These are phyloP conservation scores for Infundibulicybe gibba DNA, from an alignment of 768 basidiomycete genomes.

Conservation along the genomic window DNA sequence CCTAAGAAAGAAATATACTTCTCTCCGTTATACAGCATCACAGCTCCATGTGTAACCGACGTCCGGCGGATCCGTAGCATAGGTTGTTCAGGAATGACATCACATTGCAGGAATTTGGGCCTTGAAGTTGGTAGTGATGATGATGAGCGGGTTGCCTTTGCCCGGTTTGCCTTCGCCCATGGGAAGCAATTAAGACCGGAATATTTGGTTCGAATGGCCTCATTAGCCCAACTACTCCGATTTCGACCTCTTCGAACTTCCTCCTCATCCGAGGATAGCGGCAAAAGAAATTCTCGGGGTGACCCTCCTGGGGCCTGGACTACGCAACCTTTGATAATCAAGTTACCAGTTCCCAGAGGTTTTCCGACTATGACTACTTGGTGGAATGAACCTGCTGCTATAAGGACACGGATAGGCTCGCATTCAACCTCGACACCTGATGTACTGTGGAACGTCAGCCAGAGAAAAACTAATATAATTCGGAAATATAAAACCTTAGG, in stretches of 20 bases:
- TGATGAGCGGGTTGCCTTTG: conserved; percentile 22
- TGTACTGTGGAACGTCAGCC: conserved; percentile 49
- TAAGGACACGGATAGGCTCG: conserved; percentile 53
- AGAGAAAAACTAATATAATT: conserved; percentile 1
- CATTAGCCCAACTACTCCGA: conserved; percentile 59
- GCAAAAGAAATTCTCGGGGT: conserved; percentile 70
- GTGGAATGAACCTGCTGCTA: conserved; percentile 77
- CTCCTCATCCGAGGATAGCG: conserved; percentile 68
- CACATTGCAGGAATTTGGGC: conserved; percentile 69
- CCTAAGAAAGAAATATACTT: conserved; percentile 43
- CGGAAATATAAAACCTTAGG: conserved; percentile 55
- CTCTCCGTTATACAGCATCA: conserved; percentile 96
- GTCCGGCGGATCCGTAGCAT: conserved; percentile 81
- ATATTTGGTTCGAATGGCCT: conserved; percentile 69
- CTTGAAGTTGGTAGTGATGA: conserved; percentile 17
- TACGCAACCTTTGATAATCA: conserved; percentile 75
- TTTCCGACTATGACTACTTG: conserved; percentile 67
- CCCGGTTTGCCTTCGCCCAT: conserved; percentile 50
- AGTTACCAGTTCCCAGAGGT: conserved; percentile 58
- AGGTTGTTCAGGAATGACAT: conserved; percentile 85
- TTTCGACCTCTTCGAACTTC: conserved; percentile 55
- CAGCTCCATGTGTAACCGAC: conserved; percentile 88
- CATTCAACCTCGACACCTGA: conserved; percentile 76
- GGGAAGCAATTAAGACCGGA: conserved; percentile 68
- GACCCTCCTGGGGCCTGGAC: conserved; percentile 75